These are phyloP conservation scores for Cyberlindnera subsufficiens DNA, from an alignment of 805 yeast genomes.

Conservation along the genomic window DNA sequence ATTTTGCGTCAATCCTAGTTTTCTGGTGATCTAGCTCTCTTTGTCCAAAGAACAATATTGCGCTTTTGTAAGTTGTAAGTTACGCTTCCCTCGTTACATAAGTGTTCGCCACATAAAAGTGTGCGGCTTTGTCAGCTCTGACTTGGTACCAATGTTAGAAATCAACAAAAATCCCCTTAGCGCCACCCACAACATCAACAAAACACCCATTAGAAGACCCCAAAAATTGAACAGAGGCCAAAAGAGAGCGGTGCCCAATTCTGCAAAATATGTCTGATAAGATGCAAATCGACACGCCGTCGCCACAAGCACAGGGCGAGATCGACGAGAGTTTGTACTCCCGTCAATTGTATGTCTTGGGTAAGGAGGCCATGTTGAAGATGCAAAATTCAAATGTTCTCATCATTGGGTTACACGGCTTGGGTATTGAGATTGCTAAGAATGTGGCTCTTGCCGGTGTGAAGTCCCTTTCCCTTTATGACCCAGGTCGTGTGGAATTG, in stretches of 20 bases:
- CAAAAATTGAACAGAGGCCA: too few species aligned
- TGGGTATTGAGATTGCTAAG: constrained; percentile 95
- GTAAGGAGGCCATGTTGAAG: constrained; percentile 96
- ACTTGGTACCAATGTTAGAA: too few species aligned
- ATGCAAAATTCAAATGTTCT: constrained; percentile 94
- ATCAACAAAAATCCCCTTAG: neutral
- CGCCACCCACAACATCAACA: neutral
- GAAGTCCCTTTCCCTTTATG: constrained; percentile 80
- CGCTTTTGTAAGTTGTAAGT: too few species aligned
- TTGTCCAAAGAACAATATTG: too few species aligned
- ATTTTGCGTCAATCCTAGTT: neutral
- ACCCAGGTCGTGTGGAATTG: constrained; percentile 62
- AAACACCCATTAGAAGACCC: neutral
- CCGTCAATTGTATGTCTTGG: constrained; percentile 92
- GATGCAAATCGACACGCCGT: constrained; percentile 39
- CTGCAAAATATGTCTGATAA: constrained; percentile 23
- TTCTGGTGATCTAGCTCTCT: too few species aligned
- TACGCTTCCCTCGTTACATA: neutral
- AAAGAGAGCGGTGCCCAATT: neutral
- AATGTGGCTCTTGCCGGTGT: constrained; percentile 97
- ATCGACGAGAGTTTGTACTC: constrained; percentile 95
- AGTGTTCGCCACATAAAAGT: too few species aligned
- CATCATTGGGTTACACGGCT: constrained; percentile 82
- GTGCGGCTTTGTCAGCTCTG: too few species aligned
- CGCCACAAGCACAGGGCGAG: constrained; percentile 28